Evolutionary conservation across 495 filamentous ascomycete species (phyloP).

Genomic region (Tuber indicum): DNA sequence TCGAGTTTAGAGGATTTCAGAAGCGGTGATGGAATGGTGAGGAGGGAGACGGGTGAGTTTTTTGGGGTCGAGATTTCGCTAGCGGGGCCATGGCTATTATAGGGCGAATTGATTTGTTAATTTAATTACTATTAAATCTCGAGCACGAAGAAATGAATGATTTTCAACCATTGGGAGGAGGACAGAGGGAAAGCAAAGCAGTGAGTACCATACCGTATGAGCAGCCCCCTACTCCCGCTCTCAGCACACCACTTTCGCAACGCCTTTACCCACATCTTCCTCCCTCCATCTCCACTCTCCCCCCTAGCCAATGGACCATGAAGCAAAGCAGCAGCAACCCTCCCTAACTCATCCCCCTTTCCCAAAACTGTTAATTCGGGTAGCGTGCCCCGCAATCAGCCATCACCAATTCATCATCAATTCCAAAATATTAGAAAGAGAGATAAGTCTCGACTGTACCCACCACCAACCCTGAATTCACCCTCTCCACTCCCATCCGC

Average conservation of each 20-base stretch:
- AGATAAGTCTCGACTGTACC: slow-evolving; percentile 23
- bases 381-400: slow-evolving; percentile 1
- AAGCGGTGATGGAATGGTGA: slow-evolving; percentile 61
- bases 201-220: slow-evolving; percentile 51
- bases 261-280: slow-evolving; percentile 50
- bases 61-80: slow-evolving; percentile 22
- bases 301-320: slow-evolving; percentile 66
- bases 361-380: slow-evolving; percentile 20
- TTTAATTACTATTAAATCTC: not conserved
- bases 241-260: slow-evolving; percentile 26
- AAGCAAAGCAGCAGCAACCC: slow-evolving; percentile 63
- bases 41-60: slow-evolving; percentile 45
- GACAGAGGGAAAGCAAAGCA: slow-evolving; percentile 1
- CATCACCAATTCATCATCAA: not conserved
- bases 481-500: slow-evolving; percentile 51
- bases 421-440: not conserved
- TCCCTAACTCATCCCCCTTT: slow-evolving; percentile 46
- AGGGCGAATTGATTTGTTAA: not conserved
- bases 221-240: slow-evolving; percentile 49
- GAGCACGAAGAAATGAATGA: not conserved
- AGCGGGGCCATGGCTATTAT: slow-evolving; percentile 19
- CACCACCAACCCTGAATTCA: slow-evolving; percentile 66
- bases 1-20: slow-evolving; percentile 62
- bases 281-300: slow-evolving; percentile 58
- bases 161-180: slow-evolving; percentile 5